These are phyloP conservation scores for Toxicodendron radicans DNA, from an alignment of 345 rosid species.

Conservation along the genomic window DNA sequence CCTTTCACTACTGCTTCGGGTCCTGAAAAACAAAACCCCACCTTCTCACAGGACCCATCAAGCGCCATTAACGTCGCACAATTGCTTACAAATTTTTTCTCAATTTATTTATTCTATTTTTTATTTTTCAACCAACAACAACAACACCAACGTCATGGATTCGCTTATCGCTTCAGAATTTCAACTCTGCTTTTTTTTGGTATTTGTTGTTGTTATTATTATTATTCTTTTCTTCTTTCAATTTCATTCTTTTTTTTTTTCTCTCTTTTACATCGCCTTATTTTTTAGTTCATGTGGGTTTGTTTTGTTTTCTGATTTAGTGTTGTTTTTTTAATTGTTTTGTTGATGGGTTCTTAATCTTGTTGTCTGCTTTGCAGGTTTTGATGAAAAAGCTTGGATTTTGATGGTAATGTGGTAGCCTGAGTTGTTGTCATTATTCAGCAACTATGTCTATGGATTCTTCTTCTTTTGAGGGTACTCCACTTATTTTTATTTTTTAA, in stretches of 20 bases:
- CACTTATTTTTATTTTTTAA: not conserved
- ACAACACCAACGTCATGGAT: constrained; percentile 24
- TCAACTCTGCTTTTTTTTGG: constrained; percentile 15
- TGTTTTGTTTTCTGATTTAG: not conserved
- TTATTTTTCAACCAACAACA: too few relatives aligned
- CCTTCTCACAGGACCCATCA: not conserved
- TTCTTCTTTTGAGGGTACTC: constrained; percentile 33
- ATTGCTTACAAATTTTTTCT: not conserved
- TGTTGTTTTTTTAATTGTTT: not conserved
- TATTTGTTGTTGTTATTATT: not conserved
- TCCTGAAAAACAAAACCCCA: constrained; percentile 31
- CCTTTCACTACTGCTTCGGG: constrained; percentile 32
- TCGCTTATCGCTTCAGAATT: constrained; percentile 32
- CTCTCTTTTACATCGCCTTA: not conserved
- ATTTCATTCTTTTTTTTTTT: not conserved
- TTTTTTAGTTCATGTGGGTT: constrained; percentile 16
- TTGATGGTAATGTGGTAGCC: constrained; percentile 46
- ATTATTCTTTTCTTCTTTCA: not conserved
- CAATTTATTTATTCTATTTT: too few relatives aligned
- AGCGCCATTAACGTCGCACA: not conserved
- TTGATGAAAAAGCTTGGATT: constrained; percentile 24
- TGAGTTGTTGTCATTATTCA: constrained; percentile 20
- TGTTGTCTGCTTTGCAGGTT: constrained; percentile 28
- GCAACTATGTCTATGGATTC: constrained; percentile 34
- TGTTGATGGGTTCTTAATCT: constrained; percentile 1